Evolutionary conservation across 768 basidiomycete genomes (phyloP), one percentile per base, ranked within the genome.

Genomic region (Pisolithus tinctorius): DNA sequence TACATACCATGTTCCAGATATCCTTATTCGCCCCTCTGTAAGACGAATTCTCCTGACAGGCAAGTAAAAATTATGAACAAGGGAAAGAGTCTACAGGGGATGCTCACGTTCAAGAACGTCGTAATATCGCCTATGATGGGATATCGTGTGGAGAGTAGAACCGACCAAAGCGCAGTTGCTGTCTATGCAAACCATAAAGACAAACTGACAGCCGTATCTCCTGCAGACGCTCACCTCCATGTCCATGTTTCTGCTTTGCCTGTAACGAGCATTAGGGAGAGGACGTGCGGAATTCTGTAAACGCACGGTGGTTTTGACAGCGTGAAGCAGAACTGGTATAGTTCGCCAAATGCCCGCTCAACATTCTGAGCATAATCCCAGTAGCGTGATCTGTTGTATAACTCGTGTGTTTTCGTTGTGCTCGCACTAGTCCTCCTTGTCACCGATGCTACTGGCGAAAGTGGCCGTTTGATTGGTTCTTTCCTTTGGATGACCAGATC

Each of bases 21-120:
- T 93, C 90, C 61, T 88, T 88, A 66, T 89, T 92, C 13, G 83
- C 80, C 0, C 83, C 86, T 61, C 84, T 90, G 68, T 88, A 89
- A 4, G 71, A 75, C 6, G 76, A 78, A 53, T 67, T 73, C 47
- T 79, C 69, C 69, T 74, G 50, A 48, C 50, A 39, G 38, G 25
- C 29, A 20, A 20, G 11, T 36, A 10, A 36, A 13, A 8, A 25
- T 46, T 7, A 39, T 44, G 10, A 20, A 29, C 29, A 29, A 37
- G 27, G 4, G 34, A 30, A 39, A 49, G 40, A 38, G 43, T 27
- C 14, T 36, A 20, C 23, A 3, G 30, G 2, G 13, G 4, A 67
- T 75, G 7, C 55, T 56, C 56, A 88, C 90, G 43, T 62, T 71
- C 51, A 93, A 81, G 61, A 83, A 93, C 40, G 75, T 73, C 40